These are phyloP conservation scores for Sambucus nigra DNA, from an alignment of 129 eudicot genomes.

Conservation along the genomic window DNA sequence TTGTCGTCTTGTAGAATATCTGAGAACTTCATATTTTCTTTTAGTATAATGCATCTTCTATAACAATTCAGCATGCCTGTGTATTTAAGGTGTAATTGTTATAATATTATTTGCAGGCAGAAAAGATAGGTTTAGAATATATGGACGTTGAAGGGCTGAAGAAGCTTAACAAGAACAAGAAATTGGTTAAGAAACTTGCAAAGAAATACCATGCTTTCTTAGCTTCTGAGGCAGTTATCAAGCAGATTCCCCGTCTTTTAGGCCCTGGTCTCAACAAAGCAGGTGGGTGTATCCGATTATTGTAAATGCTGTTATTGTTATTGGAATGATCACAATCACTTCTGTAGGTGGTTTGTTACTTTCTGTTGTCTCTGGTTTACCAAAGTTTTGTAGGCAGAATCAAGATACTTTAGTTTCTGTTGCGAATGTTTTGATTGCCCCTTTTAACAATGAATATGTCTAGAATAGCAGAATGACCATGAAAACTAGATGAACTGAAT, in stretches of 20 bases:
- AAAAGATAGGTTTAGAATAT: conserved; percentile 39
- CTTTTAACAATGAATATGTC: no score
- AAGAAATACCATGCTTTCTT: conserved; percentile 46
- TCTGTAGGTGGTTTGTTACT: no score
- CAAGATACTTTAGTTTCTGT: no score
- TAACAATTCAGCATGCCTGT: background rate
- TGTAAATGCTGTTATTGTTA: background rate
- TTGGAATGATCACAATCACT: no score
- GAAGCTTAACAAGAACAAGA: conserved; percentile 51
- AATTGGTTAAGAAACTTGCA: conserved; percentile 50
- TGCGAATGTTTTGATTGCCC: no score
- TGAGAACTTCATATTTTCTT: no score
- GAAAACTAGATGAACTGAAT: no score
- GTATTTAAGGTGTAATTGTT: background rate
- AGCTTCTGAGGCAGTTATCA: conserved; percentile 51
- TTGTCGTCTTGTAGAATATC: no score
- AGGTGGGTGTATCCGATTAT: conserved; percentile 18
- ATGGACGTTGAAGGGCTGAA: conserved; percentile 52
- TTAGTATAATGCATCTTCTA: no score
- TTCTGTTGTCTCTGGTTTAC: no score
- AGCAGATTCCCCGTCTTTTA: conserved; percentile 51
- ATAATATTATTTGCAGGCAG: conserved; percentile 21
- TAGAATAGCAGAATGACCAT: no score
- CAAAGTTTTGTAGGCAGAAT: no score
- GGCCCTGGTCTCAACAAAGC: conserved; percentile 60